Base-by-base conservation (phyloP, 208 protist genomes). In the Wallacemonas sp. region DNA sequence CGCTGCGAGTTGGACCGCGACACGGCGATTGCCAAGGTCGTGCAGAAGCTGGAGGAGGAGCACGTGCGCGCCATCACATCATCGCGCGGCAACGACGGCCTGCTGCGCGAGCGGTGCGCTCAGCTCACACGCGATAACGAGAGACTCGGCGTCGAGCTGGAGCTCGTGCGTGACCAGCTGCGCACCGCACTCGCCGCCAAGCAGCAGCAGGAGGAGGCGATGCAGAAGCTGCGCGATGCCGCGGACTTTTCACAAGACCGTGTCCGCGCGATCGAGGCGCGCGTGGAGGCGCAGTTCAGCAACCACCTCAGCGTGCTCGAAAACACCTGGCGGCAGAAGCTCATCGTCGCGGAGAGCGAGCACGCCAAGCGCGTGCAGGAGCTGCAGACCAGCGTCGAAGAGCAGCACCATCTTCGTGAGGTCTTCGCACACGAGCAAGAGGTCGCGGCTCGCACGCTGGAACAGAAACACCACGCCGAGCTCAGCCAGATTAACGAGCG, bases 401-500 rank as follows among this genome's bases (percentile, higher is more conserved):
- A 67, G 46, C 67, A 73, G 20, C 32, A 28, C 39, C 75, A 74
- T 61, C 79, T 87, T 33, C 28, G 87, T 31, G 44, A 76, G 12
- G 70, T 57, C 0, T 57, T 75, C n/a, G 75, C 72, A 61, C 55
- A 70, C 23, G 74, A 79, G 44, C 72, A 74, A n/a, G 76, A 83
- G 36, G 66, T 80, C 39, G 78, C 91, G 39, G 77, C 72, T 49
- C 77, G 77, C 41, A 77, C 76, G 29, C 64, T 85, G 63, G 87
- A 94, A 63, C 91, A 92, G 68, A 82, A 82, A 44, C 86, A 96
- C 65, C 72, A 82, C 62, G 76, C 76, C 28, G 83, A 91, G 73
- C 77, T 95, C 10, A 86, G 69, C 18, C 75, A 87, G 57, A 92
- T 95, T 54, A 93, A 95, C 65, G 89, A 93, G 64, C 76, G 79